Base-by-base conservation (phyloP, 495 filamentous ascomycete species). In the Extremus antarcticus region DNA sequence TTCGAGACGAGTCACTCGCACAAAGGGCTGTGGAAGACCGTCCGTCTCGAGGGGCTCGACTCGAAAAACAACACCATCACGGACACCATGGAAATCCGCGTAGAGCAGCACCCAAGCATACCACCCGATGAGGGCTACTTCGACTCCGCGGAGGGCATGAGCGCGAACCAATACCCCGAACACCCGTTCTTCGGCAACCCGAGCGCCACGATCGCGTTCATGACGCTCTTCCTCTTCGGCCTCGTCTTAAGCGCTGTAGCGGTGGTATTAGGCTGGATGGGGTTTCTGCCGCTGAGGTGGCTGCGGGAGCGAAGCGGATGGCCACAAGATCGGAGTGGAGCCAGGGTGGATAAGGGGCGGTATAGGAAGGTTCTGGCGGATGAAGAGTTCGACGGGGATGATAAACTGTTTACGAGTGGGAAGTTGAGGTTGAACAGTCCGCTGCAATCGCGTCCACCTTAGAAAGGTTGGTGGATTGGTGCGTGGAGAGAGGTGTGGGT, bases 161-260 rank as follows among this genome's bases (percentile, higher is more conserved):
- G 7, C 29, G 29, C 29, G 29, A 35, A 35, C 29, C 29, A 13
- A 13, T 35, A 35, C 13, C 4, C 4, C 4, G 29, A 35, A 35
- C 7, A 35, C 29, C 29, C 7, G 29, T 35, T 35, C 13, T 13
- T 35, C 29, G 29, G 29, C 7, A 35, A 35, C 29, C 29, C 29
- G 29, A 4, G 13, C 13, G 29, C 13, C 29, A 45, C 15, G 41
- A 68, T 38, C 66, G 75, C 19, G 3, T 45, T 45, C 35, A 39
- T 39, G 9, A n/a, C n/a, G 17, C 41, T 45, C 41, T 45, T 45
- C 41, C 3, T 45, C 41, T n/a, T 45, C 4, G 41, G 41, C 19
- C 4, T 7, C 7, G 41, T 45, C 7, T 35, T 35, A n/a, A 21
- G 41, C 41, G 41, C 41, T 45, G 4, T 21, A 3, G 19, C 19